Evolutionary conservation across 805 yeast species (phyloP).

Genomic region (Candida multigemmis): DNA sequence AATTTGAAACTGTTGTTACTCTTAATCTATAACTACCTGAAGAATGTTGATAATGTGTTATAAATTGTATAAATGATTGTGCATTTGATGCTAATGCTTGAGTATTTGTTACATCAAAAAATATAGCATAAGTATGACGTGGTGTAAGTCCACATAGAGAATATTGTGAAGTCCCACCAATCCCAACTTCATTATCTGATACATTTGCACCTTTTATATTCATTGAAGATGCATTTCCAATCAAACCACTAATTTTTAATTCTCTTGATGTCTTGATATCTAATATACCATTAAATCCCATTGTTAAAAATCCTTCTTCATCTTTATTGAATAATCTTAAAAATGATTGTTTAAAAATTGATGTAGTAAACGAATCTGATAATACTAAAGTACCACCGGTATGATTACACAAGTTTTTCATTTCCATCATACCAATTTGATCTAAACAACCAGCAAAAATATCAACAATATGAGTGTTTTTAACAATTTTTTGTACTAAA

Average conservation of each 20-base stretch:
- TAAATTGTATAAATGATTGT: constrained; percentile 38
- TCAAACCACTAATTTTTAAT: constrained; percentile 46
- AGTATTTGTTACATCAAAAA: constrained; percentile 41
- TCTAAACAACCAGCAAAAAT: constrained; percentile 60
- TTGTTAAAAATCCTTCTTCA: constrained; percentile 27
- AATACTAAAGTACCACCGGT: constrained; percentile 60
- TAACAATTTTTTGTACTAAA: constrained; percentile 38
- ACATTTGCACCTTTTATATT: constrained; percentile 63
- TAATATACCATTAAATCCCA: constrained; percentile 53
- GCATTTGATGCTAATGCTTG: constrained; percentile 16
- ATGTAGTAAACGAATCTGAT: constrained; percentile 57
- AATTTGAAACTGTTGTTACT: constrained; percentile 49
- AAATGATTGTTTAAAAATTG: constrained; percentile 61
- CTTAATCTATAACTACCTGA: constrained; percentile 48
- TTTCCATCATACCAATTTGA: constrained; percentile 59
- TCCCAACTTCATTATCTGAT: constrained; percentile 88
- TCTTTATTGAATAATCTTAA: constrained; percentile 38
- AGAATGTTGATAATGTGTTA: constrained; percentile 55
- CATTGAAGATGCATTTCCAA: constrained; percentile 54
- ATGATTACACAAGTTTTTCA: constrained; percentile 46
- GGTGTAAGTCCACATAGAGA: constrained; percentile 54
- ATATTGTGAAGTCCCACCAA: constrained; percentile 90
- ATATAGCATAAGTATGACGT: constrained; percentile 51
- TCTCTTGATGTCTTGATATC: constrained; percentile 46
- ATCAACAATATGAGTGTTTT: constrained; percentile 46